Evolutionary conservation across 805 yeast genomes (phyloP), one percentile per base, ranked within the genome.

Genomic region (Lipomyces japonicus): DNA sequence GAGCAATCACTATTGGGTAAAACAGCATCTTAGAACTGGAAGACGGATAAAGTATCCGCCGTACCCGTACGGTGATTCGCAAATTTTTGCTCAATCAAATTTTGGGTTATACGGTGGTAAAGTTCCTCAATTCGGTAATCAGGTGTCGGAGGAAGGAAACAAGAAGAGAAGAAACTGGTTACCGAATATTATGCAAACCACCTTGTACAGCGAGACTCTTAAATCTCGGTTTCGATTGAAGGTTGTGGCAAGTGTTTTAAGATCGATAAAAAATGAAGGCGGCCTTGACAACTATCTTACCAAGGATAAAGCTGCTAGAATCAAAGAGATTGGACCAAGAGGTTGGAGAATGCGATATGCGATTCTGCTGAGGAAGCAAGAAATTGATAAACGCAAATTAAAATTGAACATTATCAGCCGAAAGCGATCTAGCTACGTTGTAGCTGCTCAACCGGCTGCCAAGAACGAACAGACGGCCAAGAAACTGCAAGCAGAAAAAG

Each of bases 341-440:
- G 98, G 97, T 30, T 93, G 97, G 97, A 79, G 78, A 61, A 74
- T 93, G 59, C 83, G 91, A 63, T 90, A 84, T 67, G 78, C 80
- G 49, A 81, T 93, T 14, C 67, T 91, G 63, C 40, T 52, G 40
- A 38, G 50, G n/a, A 39, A 44, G 42, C 46, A 52, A 23, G 39
- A 39, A 6, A 6, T 6, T 34, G 37, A 6, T n/a, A 6, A 34
- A 19, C 10, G 37, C 10, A 14, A 18, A 34, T 14, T 12, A 34
- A 34, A 19, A 34, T 34, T 34, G 21, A n/a, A n/a, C n/a, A n/a
- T n/a, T n/a, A n/a, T n/a, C n/a, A n/a, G n/a, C n/a, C n/a, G n/a
- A n/a, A n/a, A n/a, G n/a, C n/a, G n/a, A n/a, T n/a, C n/a, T n/a
- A n/a, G n/a, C n/a, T n/a, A n/a, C n/a, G n/a, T n/a, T n/a, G n/a